Conservation (phyloP, 129 eudicot genomes). For the Escallonia herrerae region DNA sequence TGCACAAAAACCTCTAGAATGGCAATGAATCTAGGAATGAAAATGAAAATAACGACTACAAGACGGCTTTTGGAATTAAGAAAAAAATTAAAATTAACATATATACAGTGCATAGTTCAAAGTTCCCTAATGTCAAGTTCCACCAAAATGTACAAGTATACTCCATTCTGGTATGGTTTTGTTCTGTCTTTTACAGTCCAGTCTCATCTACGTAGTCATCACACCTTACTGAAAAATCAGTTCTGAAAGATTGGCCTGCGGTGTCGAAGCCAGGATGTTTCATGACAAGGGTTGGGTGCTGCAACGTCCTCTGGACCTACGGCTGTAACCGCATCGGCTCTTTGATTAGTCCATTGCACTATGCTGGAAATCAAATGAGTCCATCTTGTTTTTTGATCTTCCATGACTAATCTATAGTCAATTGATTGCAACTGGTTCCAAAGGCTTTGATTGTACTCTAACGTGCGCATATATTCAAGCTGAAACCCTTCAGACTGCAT, state of each 20-base stretch:
- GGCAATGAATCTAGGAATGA: too few species aligned
- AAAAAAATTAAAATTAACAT: too few species aligned
- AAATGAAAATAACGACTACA: too few species aligned
- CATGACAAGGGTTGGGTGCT: neutral
- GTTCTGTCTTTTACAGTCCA: too few species aligned
- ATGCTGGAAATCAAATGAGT: constrained; percentile 8
- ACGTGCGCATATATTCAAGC: constrained; percentile 15
- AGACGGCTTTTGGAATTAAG: too few species aligned
- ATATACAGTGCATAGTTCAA: too few species aligned
- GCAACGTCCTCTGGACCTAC: neutral
- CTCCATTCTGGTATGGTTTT: too few species aligned
- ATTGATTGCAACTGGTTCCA: constrained; percentile 40
- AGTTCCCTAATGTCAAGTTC: too few species aligned
- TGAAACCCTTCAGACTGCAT: constrained; percentile 17
- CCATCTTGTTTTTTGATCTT: constrained; percentile 11
- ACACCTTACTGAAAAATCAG: neutral
- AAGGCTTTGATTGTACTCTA: constrained; percentile 41
- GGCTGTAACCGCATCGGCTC: neutral
- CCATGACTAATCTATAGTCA: constrained; percentile 23
- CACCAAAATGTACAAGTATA: too few species aligned
- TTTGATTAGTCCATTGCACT: neutral
- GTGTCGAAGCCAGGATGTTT: constrained; percentile 14
- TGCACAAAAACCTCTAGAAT: too few species aligned
- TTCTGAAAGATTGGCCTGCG: constrained; percentile 24
- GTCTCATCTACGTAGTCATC: too few species aligned